Conservation (phyloP, 2,329 filamentous ascomycete species). For the Lecanoromycetidae sp. region DNA sequence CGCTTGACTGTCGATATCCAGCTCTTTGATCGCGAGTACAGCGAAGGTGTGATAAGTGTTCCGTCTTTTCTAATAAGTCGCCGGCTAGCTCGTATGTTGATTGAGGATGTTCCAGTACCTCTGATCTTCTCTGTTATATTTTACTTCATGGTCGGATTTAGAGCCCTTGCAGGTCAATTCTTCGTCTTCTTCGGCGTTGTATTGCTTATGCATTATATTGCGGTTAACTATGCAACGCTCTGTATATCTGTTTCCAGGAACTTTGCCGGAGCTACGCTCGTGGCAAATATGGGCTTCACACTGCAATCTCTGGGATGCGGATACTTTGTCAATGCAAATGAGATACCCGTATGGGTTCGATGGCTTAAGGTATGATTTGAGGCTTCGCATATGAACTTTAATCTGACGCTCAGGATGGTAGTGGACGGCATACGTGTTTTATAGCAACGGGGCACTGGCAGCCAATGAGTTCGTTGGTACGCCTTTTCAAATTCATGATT, state of each 20-base stretch:
- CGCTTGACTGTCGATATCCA: constrained; percentile 62
- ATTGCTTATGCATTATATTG: constrained; percentile 59
- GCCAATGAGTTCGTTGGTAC: constrained; percentile 65
- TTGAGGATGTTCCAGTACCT: constrained; percentile 62
- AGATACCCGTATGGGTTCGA: constrained; percentile 63
- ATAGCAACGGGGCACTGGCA: constrained; percentile 57
- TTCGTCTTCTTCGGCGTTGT: constrained; percentile 60
- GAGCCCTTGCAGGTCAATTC: constrained; percentile 50
- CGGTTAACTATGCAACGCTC: constrained; percentile 57
- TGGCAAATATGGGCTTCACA: constrained; percentile 61
- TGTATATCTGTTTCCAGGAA: constrained; percentile 54
- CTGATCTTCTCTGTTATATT: constrained; percentile 58
- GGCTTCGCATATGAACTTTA: constrained; percentile 45
- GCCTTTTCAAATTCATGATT: too few relatives aligned
- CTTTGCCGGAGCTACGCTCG: constrained; percentile 58
- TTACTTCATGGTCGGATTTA: constrained; percentile 69
- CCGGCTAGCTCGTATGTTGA: constrained; percentile 53
- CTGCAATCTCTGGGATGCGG: constrained; percentile 64
- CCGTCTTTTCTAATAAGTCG: constrained; percentile 59
- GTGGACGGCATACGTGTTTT: constrained; percentile 34
- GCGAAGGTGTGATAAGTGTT: constrained; percentile 59
- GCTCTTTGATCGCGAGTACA: constrained; percentile 62
- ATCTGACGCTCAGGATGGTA: background rate
- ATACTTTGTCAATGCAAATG: constrained; percentile 62
- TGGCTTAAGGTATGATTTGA: constrained; percentile 52